These are phyloP conservation scores for Panicum virgatum DNA, from an alignment of 202 grass and related monocot species.

Conservation along the genomic window DNA sequence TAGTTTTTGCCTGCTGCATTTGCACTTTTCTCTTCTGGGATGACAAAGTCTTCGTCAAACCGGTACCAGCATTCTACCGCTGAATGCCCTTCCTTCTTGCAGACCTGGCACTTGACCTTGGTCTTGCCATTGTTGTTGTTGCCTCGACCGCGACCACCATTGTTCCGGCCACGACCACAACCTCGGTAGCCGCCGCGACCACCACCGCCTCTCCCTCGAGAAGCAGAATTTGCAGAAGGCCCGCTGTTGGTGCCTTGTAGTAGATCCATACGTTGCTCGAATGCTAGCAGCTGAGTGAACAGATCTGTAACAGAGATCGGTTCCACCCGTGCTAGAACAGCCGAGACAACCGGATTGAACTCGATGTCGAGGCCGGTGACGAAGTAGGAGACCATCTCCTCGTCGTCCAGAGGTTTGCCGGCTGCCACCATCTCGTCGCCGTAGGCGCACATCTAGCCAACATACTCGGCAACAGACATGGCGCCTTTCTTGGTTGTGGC, in stretches of 20 bases:
- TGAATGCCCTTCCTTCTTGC: neutral
- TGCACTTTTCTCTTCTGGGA: no score
- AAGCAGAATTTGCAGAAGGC: neutral
- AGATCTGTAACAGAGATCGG: neutral
- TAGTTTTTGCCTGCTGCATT: no score
- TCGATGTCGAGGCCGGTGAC: neutral
- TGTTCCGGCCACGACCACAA: no score
- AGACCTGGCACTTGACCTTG: neutral
- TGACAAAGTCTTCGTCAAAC: no score
- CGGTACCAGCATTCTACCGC: neutral
- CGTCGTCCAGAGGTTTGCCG: neutral
- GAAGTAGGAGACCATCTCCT: neutral
- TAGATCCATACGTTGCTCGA: neutral
- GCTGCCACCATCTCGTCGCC: neutral
- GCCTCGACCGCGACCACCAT: neutral
- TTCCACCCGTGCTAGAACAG: neutral
- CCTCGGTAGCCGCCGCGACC: neutral
- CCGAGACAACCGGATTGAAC: neutral
- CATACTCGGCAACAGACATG: no score
- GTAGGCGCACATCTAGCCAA: neutral
- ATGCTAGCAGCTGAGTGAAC: neutral
- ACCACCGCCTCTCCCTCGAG: neutral
- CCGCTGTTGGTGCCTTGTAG: neutral
- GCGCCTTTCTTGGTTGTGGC: no score
- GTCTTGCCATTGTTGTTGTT: neutral